Percentiles rank a stretch among this genome's conserved stretches.
phyloP scores from a whole-genome alignment of 2,329 filamentous ascomycete species.

The Anisogramma anomala region DNA sequence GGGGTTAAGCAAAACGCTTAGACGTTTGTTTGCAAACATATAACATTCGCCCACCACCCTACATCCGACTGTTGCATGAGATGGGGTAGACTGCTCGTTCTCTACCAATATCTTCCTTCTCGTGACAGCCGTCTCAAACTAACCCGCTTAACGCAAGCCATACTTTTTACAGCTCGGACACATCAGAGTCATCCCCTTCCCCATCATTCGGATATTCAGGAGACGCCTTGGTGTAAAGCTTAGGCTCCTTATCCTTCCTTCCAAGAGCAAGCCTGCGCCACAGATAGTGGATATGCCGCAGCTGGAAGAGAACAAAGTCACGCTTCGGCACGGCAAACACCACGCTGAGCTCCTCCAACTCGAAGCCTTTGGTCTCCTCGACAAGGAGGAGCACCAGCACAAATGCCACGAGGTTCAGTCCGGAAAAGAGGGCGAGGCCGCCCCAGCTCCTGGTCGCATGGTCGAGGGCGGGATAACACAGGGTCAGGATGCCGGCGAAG shows the following conservation, averaged over 20 bases:
- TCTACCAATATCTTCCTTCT: too few relatives aligned
- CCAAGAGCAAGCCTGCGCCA: conserved; percentile 1
- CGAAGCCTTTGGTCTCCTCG: conserved; percentile 31
- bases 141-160: too few relatives aligned
- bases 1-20: too few relatives aligned
- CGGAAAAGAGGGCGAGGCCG: conserved; percentile 34
- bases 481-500: conserved; percentile 34
- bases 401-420: conserved; percentile 35
- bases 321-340: conserved; percentile 29
- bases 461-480: conserved; percentile 27
- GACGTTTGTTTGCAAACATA: too few relatives aligned
- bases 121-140: too few relatives aligned
- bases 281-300: conserved; percentile 12
- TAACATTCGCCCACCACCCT: too few relatives aligned
- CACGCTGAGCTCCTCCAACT: conserved; percentile 29
- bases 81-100: too few relatives aligned
- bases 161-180: too few relatives aligned
- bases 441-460: conserved; percentile 20
- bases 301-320: conserved; percentile 28
- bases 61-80: too few relatives aligned
- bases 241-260: conserved; percentile 6
- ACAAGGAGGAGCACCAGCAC: conserved; percentile 33
- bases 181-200: background rate
- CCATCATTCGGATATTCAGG: background rate
- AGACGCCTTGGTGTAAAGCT: conserved; percentile 9